phyloP scores from a whole-genome alignment of 1,284 basidiomycete genomes.

The Pseudozyma flocculosa region DNA sequence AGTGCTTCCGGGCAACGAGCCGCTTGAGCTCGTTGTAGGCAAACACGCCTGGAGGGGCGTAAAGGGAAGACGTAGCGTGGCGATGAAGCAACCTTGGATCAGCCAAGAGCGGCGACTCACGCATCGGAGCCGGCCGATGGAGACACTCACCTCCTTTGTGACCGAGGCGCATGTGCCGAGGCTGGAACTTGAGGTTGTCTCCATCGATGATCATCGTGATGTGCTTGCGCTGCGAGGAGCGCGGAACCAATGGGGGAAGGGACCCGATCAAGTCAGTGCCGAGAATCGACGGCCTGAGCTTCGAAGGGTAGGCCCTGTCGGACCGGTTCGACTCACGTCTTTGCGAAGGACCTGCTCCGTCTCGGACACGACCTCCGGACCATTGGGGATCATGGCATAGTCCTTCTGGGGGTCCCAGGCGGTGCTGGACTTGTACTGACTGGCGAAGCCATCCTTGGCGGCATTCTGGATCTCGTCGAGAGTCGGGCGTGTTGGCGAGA shows the following conservation, averaged over 20 bases:
- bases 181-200: slow-evolving; percentile 24
- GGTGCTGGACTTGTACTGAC: slow-evolving; percentile 15
- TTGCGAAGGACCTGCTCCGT: background rate
- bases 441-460: slow-evolving; percentile 7
- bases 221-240: slow-evolving; percentile 4
- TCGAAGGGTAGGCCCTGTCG: too few species aligned
- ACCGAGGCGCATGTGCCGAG: slow-evolving; percentile 14
- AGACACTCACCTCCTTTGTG: slow-evolving; percentile 12
- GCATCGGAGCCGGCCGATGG: too few species aligned
- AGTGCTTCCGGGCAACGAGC: slow-evolving; percentile 24
- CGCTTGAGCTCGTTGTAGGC: slow-evolving; percentile 11
- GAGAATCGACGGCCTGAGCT: too few species aligned
- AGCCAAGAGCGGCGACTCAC: too few species aligned
- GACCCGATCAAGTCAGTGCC: too few species aligned
- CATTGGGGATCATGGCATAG: slow-evolving; percentile 16
- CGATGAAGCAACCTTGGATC: too few species aligned
- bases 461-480: slow-evolving; percentile 8
- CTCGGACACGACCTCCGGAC: slow-evolving; percentile 4
- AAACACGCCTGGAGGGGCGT: slow-evolving; percentile 12
- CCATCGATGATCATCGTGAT: slow-evolving; percentile 24
- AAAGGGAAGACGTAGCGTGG: background rate
- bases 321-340: background rate
- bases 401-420: slow-evolving; percentile 23
- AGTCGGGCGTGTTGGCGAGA: slow-evolving; percentile 7
- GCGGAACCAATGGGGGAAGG: too few species aligned